A percentile compares a stretch with the other conserved stretches of the same genome.
Conservation (phyloP, 371 early-diverging fungal genomes). For the Conidiobolus incongruus region DNA sequence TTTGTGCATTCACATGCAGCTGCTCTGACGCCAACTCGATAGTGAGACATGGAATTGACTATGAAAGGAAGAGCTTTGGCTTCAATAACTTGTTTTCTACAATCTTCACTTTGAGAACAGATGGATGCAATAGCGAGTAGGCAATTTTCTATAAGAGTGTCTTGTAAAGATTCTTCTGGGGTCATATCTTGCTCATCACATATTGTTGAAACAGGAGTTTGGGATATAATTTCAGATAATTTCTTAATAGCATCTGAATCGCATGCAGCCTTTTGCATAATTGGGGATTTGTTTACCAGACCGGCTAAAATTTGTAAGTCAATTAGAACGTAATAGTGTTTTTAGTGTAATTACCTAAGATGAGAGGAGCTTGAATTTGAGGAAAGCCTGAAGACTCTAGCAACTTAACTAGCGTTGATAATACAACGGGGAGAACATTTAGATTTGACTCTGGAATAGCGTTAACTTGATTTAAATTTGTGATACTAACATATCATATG, state of each 20-base stretch:
- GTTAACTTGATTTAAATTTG: constrained; percentile 38
- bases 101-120: constrained; percentile 50
- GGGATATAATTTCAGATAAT: constrained; percentile 29
- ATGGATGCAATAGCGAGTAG: constrained; percentile 58
- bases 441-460: constrained; percentile 31
- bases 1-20: constrained; percentile 66
- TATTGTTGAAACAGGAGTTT: neutral
- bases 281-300: constrained; percentile 46
- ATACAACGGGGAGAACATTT: constrained; percentile 22
- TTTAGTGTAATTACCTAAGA: neutral
- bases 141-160: constrained; percentile 18
- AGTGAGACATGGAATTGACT: constrained; percentile 37
- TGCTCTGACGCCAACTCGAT: constrained; percentile 27
- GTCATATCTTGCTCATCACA: neutral
- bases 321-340: neutral
- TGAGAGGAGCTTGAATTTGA: constrained; percentile 3
- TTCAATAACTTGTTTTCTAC: constrained; percentile 52
- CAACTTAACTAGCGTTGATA: constrained; percentile 57
- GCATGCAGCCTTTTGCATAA: constrained; percentile 53
- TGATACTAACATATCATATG: constrained; percentile 17
- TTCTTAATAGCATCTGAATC: constrained; percentile 53
- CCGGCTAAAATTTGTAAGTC: constrained; percentile 15
- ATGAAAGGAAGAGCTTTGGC: constrained; percentile 52
- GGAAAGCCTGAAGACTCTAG: constrained; percentile 45
- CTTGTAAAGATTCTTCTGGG: neutral